Evolutionary conservation across 495 filamentous ascomycete species (phyloP), one percentile per base, ranked within the genome.

Genomic region (Lasiosphaeriaceae sp.): DNA sequence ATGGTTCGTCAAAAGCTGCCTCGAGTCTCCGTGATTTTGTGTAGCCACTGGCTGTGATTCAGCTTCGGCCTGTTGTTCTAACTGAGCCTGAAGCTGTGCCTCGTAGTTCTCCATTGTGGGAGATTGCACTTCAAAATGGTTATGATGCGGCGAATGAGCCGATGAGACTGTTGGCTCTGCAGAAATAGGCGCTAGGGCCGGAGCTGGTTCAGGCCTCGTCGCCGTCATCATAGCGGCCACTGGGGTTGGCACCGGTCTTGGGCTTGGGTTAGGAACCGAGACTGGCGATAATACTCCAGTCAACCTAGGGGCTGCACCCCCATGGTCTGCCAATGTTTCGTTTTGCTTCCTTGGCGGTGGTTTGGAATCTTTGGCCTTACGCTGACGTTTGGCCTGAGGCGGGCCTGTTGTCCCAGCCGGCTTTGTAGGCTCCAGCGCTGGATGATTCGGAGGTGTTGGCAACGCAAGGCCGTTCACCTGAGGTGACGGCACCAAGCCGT

Each of bases 51-150:
- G 20, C 19, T 54, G 56, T 35, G 62, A 19, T 41, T 66, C 66
- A 21, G 53, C 12, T 19, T 69, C 59, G n/a, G 47, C 43, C 44
- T 63, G 56, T 37, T 67, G 68, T 34, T 66, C 67, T 3, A 68
- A 41, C 43, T 70, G 69, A 7, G 65, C 69, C 53, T 71, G 64
- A 24, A 70, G 57, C 41, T 71, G 68, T 17, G 67, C 65, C 16
- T 68, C 65, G 26, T 66, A 68, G 51, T 61, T 64, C n/a, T 70
- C 66, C 57, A 68, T 60, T 20, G 62, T 65, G 3, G 69, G 67
- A 24, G 69, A 71, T 23, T 69, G 69, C 5, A 62, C 62, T 26
- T 62, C 69, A 29, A 66, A 68, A 16, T 66, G 65, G 31, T 37
- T 46, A 21, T 66, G 62, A 1, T 60, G 55, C 4, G 69, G 57